Evolutionary conservation across 306 rosid species (phyloP), one percentile per base, ranked within the genome.

Genomic region (Castanea crenata): DNA sequence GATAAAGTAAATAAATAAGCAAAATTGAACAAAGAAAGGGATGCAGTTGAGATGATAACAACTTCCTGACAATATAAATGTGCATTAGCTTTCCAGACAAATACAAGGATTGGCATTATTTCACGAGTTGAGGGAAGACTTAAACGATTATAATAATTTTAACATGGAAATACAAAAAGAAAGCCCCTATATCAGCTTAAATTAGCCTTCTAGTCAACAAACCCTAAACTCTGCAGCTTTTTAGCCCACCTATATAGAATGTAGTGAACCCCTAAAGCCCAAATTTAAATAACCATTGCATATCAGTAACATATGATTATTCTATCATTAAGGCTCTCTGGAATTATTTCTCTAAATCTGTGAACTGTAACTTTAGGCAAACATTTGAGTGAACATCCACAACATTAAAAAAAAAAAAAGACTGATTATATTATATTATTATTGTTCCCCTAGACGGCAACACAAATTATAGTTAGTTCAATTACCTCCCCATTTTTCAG

Each of bases 401-500:
- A 64, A 27, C 54, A 13, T 54, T n/a, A 51, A 20, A n/a, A 20
- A 56, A 64, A 64, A 49, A 49, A 49, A 49, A 3, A 49, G 16
- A 49, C 16, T 0, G 54, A 49, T 49, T 49, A 13, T 11, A 16
- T 67, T 10, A 34, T 1, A 64, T 35, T 68, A 68, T 4, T 19
- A n/a, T 8, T 18, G 65, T 74, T 61, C 2, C 13, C 15, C 51
- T 35, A 52, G 19, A 16, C 3, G 12, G 55, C 18, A 32, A 51
- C 52, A 71, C 16, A 64, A 58, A 61, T 27, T 14, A 62, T 73
- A 55, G n/a, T 16, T 68, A 41, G 56, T 34, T 57, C 34, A 55
- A 58, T 49, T 84, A 94, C 97, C 98, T 91, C 98, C 98, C 98
- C 98, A 94, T 84, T 91, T 91, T 54, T 90, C 91, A 4, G 97